phyloP scores from a whole-genome alignment of 2,329 filamentous ascomycete species.

The Dendryphion nanum region DNA sequence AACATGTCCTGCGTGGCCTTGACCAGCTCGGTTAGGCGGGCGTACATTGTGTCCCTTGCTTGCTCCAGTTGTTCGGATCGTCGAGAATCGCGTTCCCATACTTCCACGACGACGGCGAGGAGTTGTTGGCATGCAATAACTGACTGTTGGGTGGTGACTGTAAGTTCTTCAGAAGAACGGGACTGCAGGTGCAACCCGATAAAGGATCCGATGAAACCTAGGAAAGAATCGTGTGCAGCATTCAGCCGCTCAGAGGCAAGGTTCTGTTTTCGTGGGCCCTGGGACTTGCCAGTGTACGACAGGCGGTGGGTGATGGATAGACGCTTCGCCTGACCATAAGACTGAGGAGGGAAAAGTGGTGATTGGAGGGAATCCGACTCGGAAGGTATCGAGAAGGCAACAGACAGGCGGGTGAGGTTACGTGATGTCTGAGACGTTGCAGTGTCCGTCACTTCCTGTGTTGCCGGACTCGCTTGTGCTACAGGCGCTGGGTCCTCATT shows the following conservation, averaged over 20 bases:
- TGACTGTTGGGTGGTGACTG: constrained; percentile 78
- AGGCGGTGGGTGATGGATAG: constrained; percentile 67
- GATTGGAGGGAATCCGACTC: constrained; percentile 34
- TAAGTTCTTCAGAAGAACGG: constrained; percentile 81
- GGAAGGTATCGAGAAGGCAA: constrained; percentile 40
- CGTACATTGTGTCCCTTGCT: constrained; percentile 74
- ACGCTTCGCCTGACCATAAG: constrained; percentile 42
- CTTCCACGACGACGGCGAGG: constrained; percentile 74
- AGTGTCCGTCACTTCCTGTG: constrained; percentile 25
- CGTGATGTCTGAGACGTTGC: constrained; percentile 29
- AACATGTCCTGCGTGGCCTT: constrained; percentile 79
- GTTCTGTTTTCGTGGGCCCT: constrained; percentile 63
- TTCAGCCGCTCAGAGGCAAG: constrained; percentile 82
- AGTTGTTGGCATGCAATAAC: constrained; percentile 78
- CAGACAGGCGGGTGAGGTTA: constrained; percentile 29
- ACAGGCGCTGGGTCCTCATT: constrained; percentile 36
- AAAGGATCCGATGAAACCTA: constrained; percentile 89
- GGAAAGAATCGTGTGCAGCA: constrained; percentile 78
- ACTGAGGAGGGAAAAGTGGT: constrained; percentile 22
- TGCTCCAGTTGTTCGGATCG: constrained; percentile 65
- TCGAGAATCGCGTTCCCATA: constrained; percentile 73
- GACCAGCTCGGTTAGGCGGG: constrained; percentile 76
- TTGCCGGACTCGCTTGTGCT: constrained; percentile 34
- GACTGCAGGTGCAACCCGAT: constrained; percentile 92
- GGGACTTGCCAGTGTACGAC: constrained; percentile 69